Conservation (phyloP, 1,139 yeast species). For the Hyphopichia khmerensis region DNA sequence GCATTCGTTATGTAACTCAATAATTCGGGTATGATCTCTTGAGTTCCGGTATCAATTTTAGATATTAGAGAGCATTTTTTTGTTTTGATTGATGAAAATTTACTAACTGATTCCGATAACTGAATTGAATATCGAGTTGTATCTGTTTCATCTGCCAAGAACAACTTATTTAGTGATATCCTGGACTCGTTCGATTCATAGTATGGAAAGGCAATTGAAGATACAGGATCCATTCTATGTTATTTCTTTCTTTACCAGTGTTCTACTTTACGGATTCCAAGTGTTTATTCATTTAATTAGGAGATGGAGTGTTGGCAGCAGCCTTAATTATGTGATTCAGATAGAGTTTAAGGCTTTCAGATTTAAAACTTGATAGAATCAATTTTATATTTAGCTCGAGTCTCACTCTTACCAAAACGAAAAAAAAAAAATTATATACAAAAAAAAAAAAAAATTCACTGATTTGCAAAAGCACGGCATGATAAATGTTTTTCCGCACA, state of each 20-base stretch:
- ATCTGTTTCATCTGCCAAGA: constrained; percentile 23
- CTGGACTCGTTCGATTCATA: constrained; percentile 12
- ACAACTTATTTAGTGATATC: constrained; percentile 22
- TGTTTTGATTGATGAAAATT: too few relatives aligned
- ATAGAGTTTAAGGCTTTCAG: too few relatives aligned
- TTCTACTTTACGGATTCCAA: too few relatives aligned
- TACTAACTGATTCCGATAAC: constrained; percentile 11
- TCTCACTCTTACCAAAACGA: too few relatives aligned
- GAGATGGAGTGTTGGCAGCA: too few relatives aligned
- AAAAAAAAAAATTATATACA: too few relatives aligned
- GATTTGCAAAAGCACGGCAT: too few relatives aligned
- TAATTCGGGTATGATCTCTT: constrained; percentile 13
- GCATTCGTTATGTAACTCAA: constrained; percentile 27
- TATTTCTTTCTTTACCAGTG: too few relatives aligned
- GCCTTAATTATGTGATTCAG: too few relatives aligned
- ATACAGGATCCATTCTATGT: constrained; percentile 1
- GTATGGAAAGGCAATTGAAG: constrained; percentile 26
- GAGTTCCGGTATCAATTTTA: constrained; percentile 13
- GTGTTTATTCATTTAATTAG: too few relatives aligned
- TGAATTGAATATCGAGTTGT: constrained; percentile 16
- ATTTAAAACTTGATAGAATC: too few relatives aligned
- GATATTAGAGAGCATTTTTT: constrained; percentile 16
- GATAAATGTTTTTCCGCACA: neutral
- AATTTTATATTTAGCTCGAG: too few relatives aligned
- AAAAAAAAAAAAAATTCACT: neutral